Evolutionary conservation across 2,329 filamentous ascomycete species (phyloP).

Genomic region (Arachnomyces sp.): DNA sequence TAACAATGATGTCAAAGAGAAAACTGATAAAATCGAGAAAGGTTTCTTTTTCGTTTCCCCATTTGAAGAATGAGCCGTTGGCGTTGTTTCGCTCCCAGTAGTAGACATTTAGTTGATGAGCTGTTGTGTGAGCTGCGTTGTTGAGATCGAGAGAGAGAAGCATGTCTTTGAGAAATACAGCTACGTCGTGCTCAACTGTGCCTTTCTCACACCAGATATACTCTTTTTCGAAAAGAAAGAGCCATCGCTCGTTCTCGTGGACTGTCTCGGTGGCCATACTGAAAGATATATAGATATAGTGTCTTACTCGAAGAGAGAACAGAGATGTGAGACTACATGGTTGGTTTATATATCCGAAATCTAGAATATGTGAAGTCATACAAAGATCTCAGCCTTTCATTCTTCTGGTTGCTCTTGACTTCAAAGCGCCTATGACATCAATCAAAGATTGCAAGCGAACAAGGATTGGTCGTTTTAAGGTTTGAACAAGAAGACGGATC

Average conservation of each 20-base stretch:
- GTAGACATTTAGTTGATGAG: constrained; percentile 1
- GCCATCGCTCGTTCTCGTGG: constrained; percentile 2
- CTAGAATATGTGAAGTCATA: no score
- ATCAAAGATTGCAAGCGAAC: no score
- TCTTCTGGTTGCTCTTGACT: no score
- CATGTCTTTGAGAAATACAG: constrained; percentile 2
- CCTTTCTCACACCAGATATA: constrained; percentile 4
- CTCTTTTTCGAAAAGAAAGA: not conserved
- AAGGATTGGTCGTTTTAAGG: no score
- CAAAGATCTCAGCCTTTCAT: no score
- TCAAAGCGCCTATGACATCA: no score
- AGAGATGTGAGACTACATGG: no score
- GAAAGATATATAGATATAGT: no score
- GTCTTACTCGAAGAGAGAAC: no score
- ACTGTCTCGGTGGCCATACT: no score
- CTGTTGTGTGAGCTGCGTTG: constrained; percentile 1
- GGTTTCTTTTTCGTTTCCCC: not conserved
- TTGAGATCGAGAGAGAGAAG: not conserved
- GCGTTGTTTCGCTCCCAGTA: constrained; percentile 4
- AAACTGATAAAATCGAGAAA: not conserved
- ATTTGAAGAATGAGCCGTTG: constrained; percentile 1
- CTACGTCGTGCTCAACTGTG: constrained; percentile 4
- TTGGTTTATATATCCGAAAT: no score
- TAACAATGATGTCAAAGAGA: not conserved
- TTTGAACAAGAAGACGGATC: no score